Conservation (phyloP, 257 asterid genomes). For the Solanum rostratum region DNA sequence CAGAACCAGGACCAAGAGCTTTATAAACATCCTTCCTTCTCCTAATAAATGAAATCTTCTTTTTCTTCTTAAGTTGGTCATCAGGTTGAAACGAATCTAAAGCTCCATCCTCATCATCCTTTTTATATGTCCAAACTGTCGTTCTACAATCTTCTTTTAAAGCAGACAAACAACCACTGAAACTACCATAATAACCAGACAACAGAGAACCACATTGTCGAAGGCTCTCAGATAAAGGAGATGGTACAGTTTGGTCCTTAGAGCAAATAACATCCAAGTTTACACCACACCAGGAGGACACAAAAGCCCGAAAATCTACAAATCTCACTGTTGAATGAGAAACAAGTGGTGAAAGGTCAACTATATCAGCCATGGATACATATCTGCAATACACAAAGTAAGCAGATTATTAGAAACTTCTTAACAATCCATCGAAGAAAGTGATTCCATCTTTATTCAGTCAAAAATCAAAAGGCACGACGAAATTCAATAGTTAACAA, state of each 20-base stretch:
- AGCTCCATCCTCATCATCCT: slow-evolving; percentile 36
- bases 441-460: not conserved
- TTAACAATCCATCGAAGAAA: not conserved
- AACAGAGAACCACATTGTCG: slow-evolving; percentile 59
- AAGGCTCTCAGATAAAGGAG: slow-evolving; percentile 29
- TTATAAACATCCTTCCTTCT: slow-evolving; percentile 59
- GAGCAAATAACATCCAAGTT: slow-evolving; percentile 32
- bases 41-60: slow-evolving; percentile 51
- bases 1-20: slow-evolving; percentile 66
- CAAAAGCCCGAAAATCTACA: slow-evolving; percentile 63
- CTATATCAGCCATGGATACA: slow-evolving; percentile 64
- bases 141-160: slow-evolving; percentile 70
- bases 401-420: not conserved
- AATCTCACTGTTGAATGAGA: slow-evolving; percentile 45
- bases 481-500: not conserved
- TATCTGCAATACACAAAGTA: slow-evolving; percentile 44
- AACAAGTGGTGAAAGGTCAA: slow-evolving; percentile 51
- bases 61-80: slow-evolving; percentile 69
- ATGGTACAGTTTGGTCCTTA: slow-evolving; percentile 8
- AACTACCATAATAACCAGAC: slow-evolving; percentile 50
- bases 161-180: slow-evolving; percentile 43
- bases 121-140: slow-evolving; percentile 78
- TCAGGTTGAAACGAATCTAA: slow-evolving; percentile 81
- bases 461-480: not conserved
- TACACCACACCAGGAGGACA: slow-evolving; percentile 64